Conservation (phyloP, 352 stramenopile species). For the Globisporangium abappressorium region DNA sequence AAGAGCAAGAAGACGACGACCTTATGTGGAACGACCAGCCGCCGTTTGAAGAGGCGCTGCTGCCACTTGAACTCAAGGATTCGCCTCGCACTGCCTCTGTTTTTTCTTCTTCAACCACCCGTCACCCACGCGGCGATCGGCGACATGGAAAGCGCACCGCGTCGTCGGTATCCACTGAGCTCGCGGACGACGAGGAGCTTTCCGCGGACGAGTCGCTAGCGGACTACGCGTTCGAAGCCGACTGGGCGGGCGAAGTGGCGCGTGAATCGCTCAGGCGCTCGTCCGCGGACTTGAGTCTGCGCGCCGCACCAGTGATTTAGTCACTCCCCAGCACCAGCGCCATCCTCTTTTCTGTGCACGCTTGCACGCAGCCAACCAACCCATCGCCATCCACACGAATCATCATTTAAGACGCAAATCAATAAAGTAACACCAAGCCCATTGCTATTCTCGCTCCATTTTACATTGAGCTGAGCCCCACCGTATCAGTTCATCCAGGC, state of each 20-base stretch:
- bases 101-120: background rate
- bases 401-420: slow-evolving; percentile 7
- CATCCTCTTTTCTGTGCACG: background rate
- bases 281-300: slow-evolving; percentile 4
- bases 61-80: slow-evolving; percentile 59
- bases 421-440: background rate
- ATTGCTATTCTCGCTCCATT: background rate
- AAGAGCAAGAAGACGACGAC: background rate
- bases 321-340: background rate
- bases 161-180: slow-evolving; percentile 13
- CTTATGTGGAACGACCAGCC: slow-evolving; percentile 4
- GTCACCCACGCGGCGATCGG: background rate
- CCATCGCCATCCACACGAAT: background rate
- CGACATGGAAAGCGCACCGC: slow-evolving; percentile 12
- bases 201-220: slow-evolving; percentile 48
- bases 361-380: background rate
- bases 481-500: too few relatives aligned
- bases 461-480: background rate
- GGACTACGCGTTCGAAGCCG: slow-evolving; percentile 72
- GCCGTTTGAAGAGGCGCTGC: slow-evolving; percentile 13
- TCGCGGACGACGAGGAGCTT: slow-evolving; percentile 20
- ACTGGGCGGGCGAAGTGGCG: slow-evolving; percentile 56
- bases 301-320: slow-evolving; percentile 6
- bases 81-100: background rate
- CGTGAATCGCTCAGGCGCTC: slow-evolving; percentile 2